Evolutionary conservation across 108 stramenopile species (phyloP).

Genomic region (Nannochloropsis gaditana): DNA sequence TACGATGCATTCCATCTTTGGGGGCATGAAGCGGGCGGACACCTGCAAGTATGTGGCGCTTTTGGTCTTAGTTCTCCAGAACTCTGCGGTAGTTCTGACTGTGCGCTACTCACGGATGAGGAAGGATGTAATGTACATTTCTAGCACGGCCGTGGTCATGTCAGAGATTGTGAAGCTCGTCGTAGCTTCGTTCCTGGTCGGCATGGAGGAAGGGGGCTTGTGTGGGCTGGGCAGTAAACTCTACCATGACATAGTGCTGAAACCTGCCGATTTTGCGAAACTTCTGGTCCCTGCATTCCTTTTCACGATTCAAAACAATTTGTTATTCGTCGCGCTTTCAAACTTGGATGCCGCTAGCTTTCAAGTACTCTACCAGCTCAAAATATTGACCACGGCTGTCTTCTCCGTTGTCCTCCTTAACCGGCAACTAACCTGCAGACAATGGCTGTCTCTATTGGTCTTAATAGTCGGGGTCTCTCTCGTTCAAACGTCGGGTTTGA

Average conservation of each 20-base stretch:
- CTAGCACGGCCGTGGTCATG: conserved; percentile 50
- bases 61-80: conserved; percentile 41
- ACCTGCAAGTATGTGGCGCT: conserved; percentile 33
- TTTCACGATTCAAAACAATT: conserved; percentile 83
- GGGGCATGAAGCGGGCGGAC: conserved; percentile 2
- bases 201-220: conserved; percentile 35
- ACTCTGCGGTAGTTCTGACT: conserved; percentile 38
- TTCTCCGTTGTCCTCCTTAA: conserved; percentile 80
- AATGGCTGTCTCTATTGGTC: conserved; percentile 70
- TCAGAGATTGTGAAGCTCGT: conserved; percentile 54
- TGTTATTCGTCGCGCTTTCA: conserved; percentile 78
- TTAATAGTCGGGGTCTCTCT: conserved; percentile 75
- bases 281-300: conserved; percentile 79
- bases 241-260: conserved; percentile 39
- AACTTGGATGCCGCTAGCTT: conserved; percentile 85
- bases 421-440: conserved; percentile 59
- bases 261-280: conserved; percentile 70
- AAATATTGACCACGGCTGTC: conserved; percentile 83
- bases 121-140: conserved; percentile 33
- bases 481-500: conserved; percentile 61
- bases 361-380: conserved; percentile 87
- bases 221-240: conserved; percentile 34
- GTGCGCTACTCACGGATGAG: conserved; percentile 39
- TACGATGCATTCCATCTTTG: not conserved
- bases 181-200: conserved; percentile 26